A percentile compares a stretch with the other conserved stretches of the same genome.
Evolutionary conservation across 2,329 filamentous ascomycete species (phyloP).

Genomic region (Xylariaceae sp.): DNA sequence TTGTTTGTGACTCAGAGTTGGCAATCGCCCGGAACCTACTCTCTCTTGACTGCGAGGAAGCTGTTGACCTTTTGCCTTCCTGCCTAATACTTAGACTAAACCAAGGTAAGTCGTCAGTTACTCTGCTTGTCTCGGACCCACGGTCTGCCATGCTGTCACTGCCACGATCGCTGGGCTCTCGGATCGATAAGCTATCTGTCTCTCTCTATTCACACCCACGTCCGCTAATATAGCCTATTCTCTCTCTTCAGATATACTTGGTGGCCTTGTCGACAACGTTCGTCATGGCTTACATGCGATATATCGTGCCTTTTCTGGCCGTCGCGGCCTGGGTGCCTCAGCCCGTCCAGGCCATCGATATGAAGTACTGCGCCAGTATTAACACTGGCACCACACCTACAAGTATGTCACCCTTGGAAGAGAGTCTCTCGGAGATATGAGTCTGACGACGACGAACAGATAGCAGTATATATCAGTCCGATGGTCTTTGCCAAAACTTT

Average conservation of each 20-base stretch:
- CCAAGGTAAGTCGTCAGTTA: slow-evolving; percentile 6
- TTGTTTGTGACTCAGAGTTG: slow-evolving; percentile 18
- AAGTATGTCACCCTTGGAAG: slow-evolving; percentile 35
- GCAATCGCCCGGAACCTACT: slow-evolving; percentile 7
- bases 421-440: slow-evolving; percentile 22
- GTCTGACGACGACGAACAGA: slow-evolving; percentile 37
- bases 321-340: slow-evolving; percentile 23
- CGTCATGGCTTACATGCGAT: slow-evolving; percentile 24
- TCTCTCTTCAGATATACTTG: not conserved
- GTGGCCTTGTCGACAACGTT: not conserved
- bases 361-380: slow-evolving; percentile 42
- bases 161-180: not conserved
- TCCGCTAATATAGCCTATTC: slow-evolving; percentile 5
- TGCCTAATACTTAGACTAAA: not conserved
- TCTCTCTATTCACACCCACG: not conserved
- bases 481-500: slow-evolving; percentile 59
- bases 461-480: slow-evolving; percentile 57
- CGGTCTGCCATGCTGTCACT: not conserved
- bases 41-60: not conserved
- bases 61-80: not conserved
- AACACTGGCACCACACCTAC: slow-evolving; percentile 40
- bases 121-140: slow-evolving; percentile 1
- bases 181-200: not conserved
- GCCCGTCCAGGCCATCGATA: slow-evolving; percentile 27
- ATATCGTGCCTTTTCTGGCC: slow-evolving; percentile 22